Evolutionary conservation across 202 grass and related monocot genomes (phyloP), one percentile per base, ranked within the genome.

Genomic region (Musa balbisiana): DNA sequence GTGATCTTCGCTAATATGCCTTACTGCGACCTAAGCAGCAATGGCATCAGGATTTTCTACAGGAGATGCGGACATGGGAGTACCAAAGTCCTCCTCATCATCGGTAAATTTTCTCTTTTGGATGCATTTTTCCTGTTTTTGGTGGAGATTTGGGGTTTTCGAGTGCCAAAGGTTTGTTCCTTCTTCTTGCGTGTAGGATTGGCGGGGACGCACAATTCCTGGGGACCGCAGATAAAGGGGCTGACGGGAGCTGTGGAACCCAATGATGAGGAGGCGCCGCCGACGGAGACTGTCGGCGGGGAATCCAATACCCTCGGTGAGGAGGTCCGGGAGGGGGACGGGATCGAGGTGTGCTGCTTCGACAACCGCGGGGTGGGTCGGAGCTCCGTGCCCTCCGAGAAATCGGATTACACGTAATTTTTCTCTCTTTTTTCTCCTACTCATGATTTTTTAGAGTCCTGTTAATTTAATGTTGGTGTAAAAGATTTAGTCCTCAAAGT

Each of bases 331-430:
- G 84, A 80, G 50, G 89, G 85, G 49, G 87, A 78, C 0, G 88
- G 91, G 58, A 83, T 99, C 77, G 95, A 99, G 87, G 91, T 94
- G 65, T 99, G 95, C 86, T 92, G 87, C 82, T 99, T 99, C 67
- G 95, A 99, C 63, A 99, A 99, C 81, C 95, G 95, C 16, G 95
- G 95, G 65, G 86, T 89, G 80, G 91, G 95, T 49, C 74, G 83
- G 11, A 95, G 95, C 82, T 80, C 91, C 59, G 52, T 99, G 15
- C 91, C 82, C 19, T 73, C 80, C 22, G 80, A 80, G 65, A 94
- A 99, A 88, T 94, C 88, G 6, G 72, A 84, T 55, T 99, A 92
- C 83, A 92, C 89, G 95, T 99, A 72, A 84, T 82, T 67, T 23
- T 21, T 29, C 29, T 64, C 11, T 50, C 11, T 33, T 1, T n/a